Percentiles rank a stretch among this genome's conserved stretches.
Conservation (phyloP, 1,139 yeast species). For the Scheffersomyces titani region DNA sequence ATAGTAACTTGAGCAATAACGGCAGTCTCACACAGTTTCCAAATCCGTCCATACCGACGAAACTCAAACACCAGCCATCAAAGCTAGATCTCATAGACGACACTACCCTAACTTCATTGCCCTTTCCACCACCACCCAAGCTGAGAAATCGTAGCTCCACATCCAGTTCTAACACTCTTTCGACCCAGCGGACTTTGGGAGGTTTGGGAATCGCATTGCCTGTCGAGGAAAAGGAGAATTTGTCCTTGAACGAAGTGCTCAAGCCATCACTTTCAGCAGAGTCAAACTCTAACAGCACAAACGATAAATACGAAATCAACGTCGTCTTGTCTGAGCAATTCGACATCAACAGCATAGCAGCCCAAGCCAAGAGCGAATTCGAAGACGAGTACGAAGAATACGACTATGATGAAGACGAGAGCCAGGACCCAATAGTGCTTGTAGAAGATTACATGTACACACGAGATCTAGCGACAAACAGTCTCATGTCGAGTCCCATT, state of each 20-base stretch:
- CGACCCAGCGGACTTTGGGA: constrained; percentile 1
- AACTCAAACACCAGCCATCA: constrained; percentile 37
- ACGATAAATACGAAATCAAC: not conserved
- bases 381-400: constrained; percentile 9
- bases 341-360: constrained; percentile 1
- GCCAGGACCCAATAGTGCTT: constrained; percentile 50
- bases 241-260: not conserved
- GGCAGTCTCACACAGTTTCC: constrained; percentile 4
- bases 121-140: constrained; percentile 58
- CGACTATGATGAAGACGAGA: constrained; percentile 27
- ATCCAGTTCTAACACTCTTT: not conserved
- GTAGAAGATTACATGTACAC: constrained; percentile 50
- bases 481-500: not conserved
- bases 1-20: not conserved
- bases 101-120: constrained; percentile 63
- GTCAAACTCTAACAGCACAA: not conserved
- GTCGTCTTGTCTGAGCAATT: constrained; percentile 1
- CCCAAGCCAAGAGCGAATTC: constrained; percentile 3
- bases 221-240: not conserved
- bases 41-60: constrained; percentile 8
- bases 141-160: constrained; percentile 9
- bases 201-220: not conserved
- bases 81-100: constrained; percentile 64
- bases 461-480: constrained; percentile 1
- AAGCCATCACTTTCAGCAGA: not conserved